These are phyloP conservation scores for Aegilops sharonensis DNA, from an alignment of 176 grass and related monocot genomes.

Conservation along the genomic window DNA sequence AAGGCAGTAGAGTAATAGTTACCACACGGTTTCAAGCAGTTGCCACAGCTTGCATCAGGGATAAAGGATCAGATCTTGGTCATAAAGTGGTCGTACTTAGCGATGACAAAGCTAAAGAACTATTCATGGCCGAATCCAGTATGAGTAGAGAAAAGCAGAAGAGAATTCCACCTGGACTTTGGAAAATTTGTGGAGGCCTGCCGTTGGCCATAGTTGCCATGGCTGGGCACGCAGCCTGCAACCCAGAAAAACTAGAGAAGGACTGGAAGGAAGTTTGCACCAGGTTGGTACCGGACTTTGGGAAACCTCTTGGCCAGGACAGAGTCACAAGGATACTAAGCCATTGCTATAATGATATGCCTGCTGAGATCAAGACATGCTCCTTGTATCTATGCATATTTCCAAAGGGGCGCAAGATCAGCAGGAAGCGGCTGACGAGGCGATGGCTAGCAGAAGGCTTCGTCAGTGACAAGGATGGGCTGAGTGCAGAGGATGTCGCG, in stretches of 20 bases:
- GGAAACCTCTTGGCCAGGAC: background rate
- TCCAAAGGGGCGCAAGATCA: background rate
- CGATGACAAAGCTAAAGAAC: background rate
- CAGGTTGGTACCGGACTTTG: background rate
- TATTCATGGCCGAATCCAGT: background rate
- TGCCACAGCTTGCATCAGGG: background rate
- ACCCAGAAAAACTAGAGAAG: background rate
- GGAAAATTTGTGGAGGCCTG: background rate
- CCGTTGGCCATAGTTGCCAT: background rate
- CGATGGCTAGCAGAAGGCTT: background rate
- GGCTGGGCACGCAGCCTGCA: background rate
- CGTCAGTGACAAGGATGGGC: background rate
- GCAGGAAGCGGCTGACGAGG: background rate
- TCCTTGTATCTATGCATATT: background rate
- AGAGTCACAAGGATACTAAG: background rate
- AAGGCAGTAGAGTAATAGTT: background rate
- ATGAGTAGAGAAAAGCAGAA: background rate
- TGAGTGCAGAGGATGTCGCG: background rate
- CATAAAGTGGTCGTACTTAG: background rate
- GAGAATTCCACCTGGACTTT: background rate
- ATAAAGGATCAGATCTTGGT: background rate
- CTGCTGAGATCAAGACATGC: no score
- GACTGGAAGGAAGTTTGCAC: background rate
- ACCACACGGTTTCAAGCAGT: constrained; percentile 10
- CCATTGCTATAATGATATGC: no score